These are phyloP conservation scores for Clitopilus passeckerianus DNA, from an alignment of 768 basidiomycete genomes.

Conservation along the genomic window DNA sequence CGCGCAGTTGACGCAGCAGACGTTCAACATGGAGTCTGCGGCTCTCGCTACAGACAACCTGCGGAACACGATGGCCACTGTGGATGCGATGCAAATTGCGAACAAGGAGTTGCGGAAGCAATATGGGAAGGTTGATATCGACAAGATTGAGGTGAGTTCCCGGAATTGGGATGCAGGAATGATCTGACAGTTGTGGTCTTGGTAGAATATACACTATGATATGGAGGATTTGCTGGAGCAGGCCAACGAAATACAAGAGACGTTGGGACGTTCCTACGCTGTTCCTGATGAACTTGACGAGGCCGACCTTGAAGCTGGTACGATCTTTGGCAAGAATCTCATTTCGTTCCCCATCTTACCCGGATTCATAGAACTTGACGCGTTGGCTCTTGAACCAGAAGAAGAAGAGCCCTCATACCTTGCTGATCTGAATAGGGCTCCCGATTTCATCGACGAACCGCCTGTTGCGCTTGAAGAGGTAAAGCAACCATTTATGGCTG, in stretches of 20 bases:
- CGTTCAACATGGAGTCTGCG: conserved; percentile 98
- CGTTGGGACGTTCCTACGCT: conserved; percentile 87
- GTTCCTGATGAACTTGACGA: conserved; percentile 98
- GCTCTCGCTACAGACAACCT: conserved; percentile 96
- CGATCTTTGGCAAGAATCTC: conserved; percentile 13
- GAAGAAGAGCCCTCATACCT: conserved; percentile 91
- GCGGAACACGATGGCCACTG: conserved; percentile 97
- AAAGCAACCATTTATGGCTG: conserved; percentile 11
- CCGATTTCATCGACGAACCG: conserved; percentile 89
- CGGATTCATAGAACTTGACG: conserved; percentile 76
- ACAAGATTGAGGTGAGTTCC: conserved; percentile 91
- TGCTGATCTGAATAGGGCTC: conserved; percentile 77
- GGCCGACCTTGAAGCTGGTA: conserved; percentile 94
- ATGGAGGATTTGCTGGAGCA: conserved; percentile 98
- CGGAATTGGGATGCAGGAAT: not conserved
- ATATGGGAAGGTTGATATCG: conserved; percentile 95
- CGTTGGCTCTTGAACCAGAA: conserved; percentile 86
- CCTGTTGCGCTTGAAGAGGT: conserved; percentile 71
- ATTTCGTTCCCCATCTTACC: not conserved
- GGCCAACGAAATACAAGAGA: conserved; percentile 97
- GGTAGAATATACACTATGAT: conserved; percentile 89
- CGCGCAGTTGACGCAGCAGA: conserved; percentile 86
- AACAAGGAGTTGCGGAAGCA: conserved; percentile 97
- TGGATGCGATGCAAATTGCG: conserved; percentile 92
- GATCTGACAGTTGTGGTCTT: not conserved